Base-by-base conservation (phyloP, 768 basidiomycete species). In the Boletus tylopilopsis region DNA sequence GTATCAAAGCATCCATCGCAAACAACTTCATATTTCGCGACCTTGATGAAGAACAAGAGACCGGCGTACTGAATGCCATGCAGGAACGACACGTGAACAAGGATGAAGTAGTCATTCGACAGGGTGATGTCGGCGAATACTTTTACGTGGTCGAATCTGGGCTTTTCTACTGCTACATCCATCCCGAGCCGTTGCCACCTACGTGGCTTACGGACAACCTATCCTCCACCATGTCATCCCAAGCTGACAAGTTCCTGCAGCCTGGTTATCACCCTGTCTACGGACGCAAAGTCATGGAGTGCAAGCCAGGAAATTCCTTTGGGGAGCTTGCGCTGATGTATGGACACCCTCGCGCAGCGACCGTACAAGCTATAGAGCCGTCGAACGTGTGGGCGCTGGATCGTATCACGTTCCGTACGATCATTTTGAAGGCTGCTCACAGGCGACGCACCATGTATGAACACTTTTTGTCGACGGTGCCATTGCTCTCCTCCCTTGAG, bases 311-410 rank as follows among this genome's bases (percentile, higher is more conserved):
- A 4, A 82, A 78, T 51, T 93, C 87, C 37, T 97, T 98, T 53
- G 96, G 96, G 37, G 95, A 99, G 71, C 77, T 99, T 47, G 96
- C 96, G 25, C 73, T 99, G 58, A 97, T 99, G 95, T 95, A 99
- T 71, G 93, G 92, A 29, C 94, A 95, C 57, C 90, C 91, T 34
- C 90, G 96, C 27, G 92, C 93, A 18, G 96, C 96, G 15, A 94
- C 92, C 8, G 94, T 98, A 37, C 72, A 96, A 32, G 84, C 95
- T 10, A 81, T 87, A 38, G 84, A 90, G 49, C 73, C 81, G 2
- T 90, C 84, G 22, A 92, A 87, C 9, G 76, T 97, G 23, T 99
- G 96, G 96, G 86, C 89, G 10, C 77, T 99, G 57, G 96, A 99
- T 72, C 87, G 96, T 49, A 93, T 94, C 60, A 98, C 94, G 4